These are phyloP conservation scores for Tylopilus subfusipes DNA, from an alignment of 768 basidiomycete genomes.

Conservation along the genomic window DNA sequence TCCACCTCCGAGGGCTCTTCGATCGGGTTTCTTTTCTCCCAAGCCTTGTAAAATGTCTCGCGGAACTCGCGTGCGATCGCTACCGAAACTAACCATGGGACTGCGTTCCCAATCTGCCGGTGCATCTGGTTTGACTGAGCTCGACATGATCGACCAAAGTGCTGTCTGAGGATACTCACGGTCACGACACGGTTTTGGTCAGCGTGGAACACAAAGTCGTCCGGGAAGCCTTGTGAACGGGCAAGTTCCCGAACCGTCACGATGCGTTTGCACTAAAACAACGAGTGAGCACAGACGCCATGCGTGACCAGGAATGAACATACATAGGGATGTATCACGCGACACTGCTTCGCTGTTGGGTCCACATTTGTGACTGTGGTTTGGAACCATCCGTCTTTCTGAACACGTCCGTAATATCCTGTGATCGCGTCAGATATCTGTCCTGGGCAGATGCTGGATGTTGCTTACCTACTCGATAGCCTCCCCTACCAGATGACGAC, in stretches of 20 bases:
- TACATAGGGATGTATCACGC: slow-evolving; percentile 66
- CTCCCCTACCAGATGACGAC: slow-evolving; percentile 51
- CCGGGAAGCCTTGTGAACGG: slow-evolving; percentile 79
- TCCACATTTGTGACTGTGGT: slow-evolving; percentile 79
- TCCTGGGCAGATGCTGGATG: background rate
- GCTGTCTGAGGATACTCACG: slow-evolving; percentile 37
- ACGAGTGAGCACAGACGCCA: background rate
- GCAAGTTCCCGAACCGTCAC: slow-evolving; percentile 75
- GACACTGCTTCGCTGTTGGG: slow-evolving; percentile 74
- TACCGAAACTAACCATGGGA: slow-evolving; percentile 59
- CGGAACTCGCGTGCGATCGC: slow-evolving; percentile 67
- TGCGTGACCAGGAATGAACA: slow-evolving; percentile 13
- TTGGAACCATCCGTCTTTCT: slow-evolving; percentile 53
- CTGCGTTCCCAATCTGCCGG: slow-evolving; percentile 78
- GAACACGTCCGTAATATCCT: slow-evolving; percentile 60
- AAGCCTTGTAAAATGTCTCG: slow-evolving; percentile 48
- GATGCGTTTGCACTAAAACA: slow-evolving; percentile 58
- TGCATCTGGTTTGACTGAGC: slow-evolving; percentile 52
- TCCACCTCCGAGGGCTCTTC: slow-evolving; percentile 30
- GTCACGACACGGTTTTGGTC: slow-evolving; percentile 52
- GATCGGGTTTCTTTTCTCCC: slow-evolving; percentile 35
- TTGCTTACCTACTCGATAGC: slow-evolving; percentile 48
- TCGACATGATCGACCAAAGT: background rate
- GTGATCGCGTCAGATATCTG: slow-evolving; percentile 13
- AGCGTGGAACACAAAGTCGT: slow-evolving; percentile 62